Base-by-base conservation (phyloP, 139 green algal species). In the Pleodorina starrii region DNA sequence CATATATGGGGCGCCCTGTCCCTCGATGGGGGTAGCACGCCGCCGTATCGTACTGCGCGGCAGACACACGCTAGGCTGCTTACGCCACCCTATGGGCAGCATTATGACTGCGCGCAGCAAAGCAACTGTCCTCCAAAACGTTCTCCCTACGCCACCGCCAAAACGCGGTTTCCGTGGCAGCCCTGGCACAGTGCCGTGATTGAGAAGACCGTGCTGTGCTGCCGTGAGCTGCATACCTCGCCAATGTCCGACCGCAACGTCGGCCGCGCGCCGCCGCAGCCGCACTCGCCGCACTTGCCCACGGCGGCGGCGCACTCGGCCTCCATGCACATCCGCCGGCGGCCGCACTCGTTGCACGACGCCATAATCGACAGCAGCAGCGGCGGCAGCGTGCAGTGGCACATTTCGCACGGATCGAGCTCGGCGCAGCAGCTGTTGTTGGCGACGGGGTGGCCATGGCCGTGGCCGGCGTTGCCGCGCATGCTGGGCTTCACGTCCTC, bases 151-250 rank as follows among this genome's bases (percentile, higher is more conserved):
- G 82, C 82, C 19, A 79, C 82, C n/a, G 82, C 82, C 10, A 88
- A 32, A 1, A 79, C 66, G 44, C 82, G 82, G 43, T 88, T 94
- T 14, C 90, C 86, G 87, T 95, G 93, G 87, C 93, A 95, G 32
- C 87, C 86, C 86, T 95, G 93, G 73, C 93, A 95, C 77, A 95
- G 43, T 32, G 92, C 93, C 17, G 89, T 94, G 46, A 95, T 92
- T 23, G 66, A 92, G 51, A 91, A 89, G 66, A 94, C 75, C 10
- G 66, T 90, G 44, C 84, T 83, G 46, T 90, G 78, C 11, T 93
- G 90, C 32, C 42, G 89, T 51, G 90, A 94, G 66, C 36, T 43
- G 74, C 57, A 72, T 46, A 84, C 21, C 38, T 82, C 51, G 17
- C 74, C 73, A 29, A n/a, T 32, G 40, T 78, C 74, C 21, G 35